Conservation (phyloP, 2,329 filamentous ascomycete genomes). For the Cercospora sp. region DNA sequence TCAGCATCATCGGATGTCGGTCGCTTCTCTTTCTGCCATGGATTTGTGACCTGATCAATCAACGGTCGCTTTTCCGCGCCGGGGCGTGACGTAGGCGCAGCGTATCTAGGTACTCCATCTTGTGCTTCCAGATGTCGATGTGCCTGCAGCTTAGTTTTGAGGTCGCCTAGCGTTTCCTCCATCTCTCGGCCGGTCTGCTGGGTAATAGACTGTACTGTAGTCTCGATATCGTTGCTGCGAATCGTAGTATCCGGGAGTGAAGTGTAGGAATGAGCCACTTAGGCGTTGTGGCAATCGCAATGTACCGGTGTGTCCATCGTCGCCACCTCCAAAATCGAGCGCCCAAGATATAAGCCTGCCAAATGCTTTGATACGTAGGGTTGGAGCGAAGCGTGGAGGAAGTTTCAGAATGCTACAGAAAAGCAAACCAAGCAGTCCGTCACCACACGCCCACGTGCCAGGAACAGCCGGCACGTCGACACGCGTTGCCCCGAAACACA, state of each 20-base stretch:
- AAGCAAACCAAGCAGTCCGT: neutral
- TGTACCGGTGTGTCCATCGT: neutral
- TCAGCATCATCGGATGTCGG: neutral
- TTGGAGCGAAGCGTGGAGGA: neutral
- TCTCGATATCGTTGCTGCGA: neutral
- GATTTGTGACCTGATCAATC: constrained; percentile 34
- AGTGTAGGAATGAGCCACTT: neutral
- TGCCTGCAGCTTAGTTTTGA: constrained; percentile 10
- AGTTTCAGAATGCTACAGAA: neutral
- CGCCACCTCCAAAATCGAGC: neutral
- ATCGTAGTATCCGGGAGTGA: neutral
- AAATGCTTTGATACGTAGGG: neutral
- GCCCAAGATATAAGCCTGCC: neutral
- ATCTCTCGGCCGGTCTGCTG: neutral
- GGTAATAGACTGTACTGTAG: neutral
- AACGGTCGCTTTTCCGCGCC: constrained; percentile 22
- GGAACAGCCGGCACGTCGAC: neutral
- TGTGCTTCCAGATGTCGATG: neutral
- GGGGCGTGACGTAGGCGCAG: constrained; percentile 10
- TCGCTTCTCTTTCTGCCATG: constrained; percentile 28
- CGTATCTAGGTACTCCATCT: neutral
- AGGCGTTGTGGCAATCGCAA: neutral
- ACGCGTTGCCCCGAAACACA: neutral
- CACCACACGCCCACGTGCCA: constrained; percentile 1
- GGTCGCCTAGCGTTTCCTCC: constrained; percentile 15